Conservation (phyloP, 768 basidiomycete genomes). For the Mycena capillaripes region DNA sequence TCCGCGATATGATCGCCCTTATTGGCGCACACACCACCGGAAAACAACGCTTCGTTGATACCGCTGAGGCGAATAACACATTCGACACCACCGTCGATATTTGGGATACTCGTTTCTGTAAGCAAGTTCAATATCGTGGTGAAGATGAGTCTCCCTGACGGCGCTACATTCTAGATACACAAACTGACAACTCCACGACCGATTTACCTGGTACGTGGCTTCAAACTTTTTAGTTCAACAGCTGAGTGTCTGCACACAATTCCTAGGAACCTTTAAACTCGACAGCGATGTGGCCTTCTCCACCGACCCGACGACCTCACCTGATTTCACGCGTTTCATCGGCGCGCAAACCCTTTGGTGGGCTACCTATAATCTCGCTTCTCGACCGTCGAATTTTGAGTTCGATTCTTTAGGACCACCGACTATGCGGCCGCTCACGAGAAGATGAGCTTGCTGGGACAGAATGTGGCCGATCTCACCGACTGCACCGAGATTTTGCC, state of each 20-base stretch:
- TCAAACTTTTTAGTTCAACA: too few species aligned
- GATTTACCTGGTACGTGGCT: background rate
- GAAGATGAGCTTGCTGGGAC: constrained; percentile 29
- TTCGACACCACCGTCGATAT: constrained; percentile 30
- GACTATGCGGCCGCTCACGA: constrained; percentile 32
- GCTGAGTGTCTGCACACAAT: too few species aligned
- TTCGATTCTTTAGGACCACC: constrained; percentile 10
- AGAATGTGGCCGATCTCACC: constrained; percentile 9
- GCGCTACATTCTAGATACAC: background rate
- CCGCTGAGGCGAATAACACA: background rate
- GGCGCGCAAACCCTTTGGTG: constrained; percentile 32
- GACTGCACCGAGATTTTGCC: constrained; percentile 37
- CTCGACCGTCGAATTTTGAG: background rate
- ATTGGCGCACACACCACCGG: constrained; percentile 31
- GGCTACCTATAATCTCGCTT: background rate
- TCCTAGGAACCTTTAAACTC: constrained; percentile 16
- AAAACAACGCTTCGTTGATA: constrained; percentile 30
- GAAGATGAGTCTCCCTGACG: background rate
- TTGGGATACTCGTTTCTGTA: constrained; percentile 36
- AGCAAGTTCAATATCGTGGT: background rate
- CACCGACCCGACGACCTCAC: constrained; percentile 19
- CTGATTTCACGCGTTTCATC: constrained; percentile 30
- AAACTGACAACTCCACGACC: background rate
- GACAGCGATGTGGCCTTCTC: constrained; percentile 30
- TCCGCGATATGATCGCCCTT: constrained; percentile 31